Base-by-base conservation (phyloP, 345 rosid genomes). In the Lenwebbia sp. region DNA sequence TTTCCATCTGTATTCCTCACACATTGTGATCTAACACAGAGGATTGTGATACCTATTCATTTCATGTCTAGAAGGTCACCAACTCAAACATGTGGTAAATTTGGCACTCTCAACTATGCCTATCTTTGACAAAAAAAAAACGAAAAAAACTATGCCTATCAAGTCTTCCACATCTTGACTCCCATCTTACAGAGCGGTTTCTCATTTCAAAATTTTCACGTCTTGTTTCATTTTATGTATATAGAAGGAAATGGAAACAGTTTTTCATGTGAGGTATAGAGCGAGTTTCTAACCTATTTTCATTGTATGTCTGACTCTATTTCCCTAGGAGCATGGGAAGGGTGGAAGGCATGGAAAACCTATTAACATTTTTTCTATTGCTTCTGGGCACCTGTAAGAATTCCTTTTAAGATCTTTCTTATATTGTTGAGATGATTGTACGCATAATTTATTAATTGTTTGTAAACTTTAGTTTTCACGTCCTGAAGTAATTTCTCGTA, bases 371-470 rank as follows among this genome's bases (percentile, higher is more conserved):
- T 97, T 96, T 86, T 97, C 99, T 83, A 89, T 97, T 83, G 99
- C 99, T 88, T 97, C 99, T 60, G 99, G 99, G 83, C 99, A 97
- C 91, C 91, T 97, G 99, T 97, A 94, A 97, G 98, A 88, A 22
- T 44, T 82, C 44, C 54, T 33, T 33, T 47, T 65, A 62, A 19
- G 40, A 26, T 82, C 37, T 83, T 50, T 82, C 8, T 62, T 83
- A 40, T 54, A 86, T 62, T 26, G 82, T 30, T 28, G 82, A 65
- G 25, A 53, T 53, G 28, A 54, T 83, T 33, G 60, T 60, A 83
- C 15, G 28, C 13, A 1, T 41, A 30, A 30, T 26, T 28, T 70
- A 70, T 37, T 19, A 70, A 9, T 70, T 70, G 40, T 70, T 37
- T 70, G 4, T 70, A 4, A 37, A 70, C 25, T 37, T 70, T 70